These are phyloP conservation scores for Dichomitus squalens DNA, from an alignment of 1,284 basidiomycete genomes.

Conservation along the genomic window DNA sequence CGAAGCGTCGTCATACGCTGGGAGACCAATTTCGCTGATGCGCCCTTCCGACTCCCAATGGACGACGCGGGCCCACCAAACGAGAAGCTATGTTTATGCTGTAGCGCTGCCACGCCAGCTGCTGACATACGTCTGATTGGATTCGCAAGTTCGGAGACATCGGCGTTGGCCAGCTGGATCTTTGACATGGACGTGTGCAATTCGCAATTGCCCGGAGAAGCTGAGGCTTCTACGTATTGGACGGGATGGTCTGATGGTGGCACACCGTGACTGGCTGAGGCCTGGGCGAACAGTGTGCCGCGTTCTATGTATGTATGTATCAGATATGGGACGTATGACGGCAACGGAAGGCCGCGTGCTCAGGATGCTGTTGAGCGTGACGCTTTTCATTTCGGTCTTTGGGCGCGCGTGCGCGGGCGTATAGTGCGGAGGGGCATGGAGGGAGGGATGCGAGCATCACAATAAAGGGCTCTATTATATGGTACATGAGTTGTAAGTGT, in stretches of 20 bases:
- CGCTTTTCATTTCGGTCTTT: neutral
- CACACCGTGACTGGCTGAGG: constrained; percentile 4
- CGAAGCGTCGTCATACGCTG: too few species aligned
- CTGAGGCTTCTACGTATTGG: constrained; percentile 4
- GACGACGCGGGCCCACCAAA: neutral
- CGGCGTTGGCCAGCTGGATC: neutral
- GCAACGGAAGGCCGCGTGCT: neutral
- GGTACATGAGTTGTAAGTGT: constrained; percentile 23
- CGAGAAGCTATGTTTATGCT: constrained; percentile 12
- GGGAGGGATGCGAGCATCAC: constrained; percentile 15
- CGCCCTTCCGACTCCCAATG: too few species aligned
- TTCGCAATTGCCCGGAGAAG: constrained; percentile 16
- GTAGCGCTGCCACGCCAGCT: constrained; percentile 14
- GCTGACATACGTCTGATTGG: constrained; percentile 16
- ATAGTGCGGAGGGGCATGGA: constrained; percentile 2
- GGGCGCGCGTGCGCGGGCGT: constrained; percentile 3
- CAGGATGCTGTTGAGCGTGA: constrained; percentile 5
- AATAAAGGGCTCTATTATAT: constrained; percentile 25
- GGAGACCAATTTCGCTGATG: neutral
- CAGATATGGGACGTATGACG: constrained; percentile 5
- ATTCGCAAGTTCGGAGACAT: constrained; percentile 10
- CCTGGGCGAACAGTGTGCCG: neutral
- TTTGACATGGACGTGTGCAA: constrained; percentile 1
- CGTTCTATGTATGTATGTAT: neutral
- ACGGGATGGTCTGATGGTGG: neutral